These are phyloP conservation scores for Phytophthora cryptogea DNA, from an alignment of 352 stramenopile species.

Conservation along the genomic window DNA sequence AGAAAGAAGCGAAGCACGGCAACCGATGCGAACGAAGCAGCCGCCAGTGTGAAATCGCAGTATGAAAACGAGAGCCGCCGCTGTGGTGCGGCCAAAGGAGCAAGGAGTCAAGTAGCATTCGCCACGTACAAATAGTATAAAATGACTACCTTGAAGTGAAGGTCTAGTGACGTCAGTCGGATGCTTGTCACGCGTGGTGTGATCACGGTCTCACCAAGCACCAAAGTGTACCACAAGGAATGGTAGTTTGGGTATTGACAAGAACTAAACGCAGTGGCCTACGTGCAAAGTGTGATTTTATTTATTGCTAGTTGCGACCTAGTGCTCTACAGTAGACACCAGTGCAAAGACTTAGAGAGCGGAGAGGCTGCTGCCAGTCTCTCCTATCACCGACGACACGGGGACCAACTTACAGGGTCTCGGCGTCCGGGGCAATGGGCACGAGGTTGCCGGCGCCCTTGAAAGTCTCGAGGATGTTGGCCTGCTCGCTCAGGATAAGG, in stretches of 20 bases:
- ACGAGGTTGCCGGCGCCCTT: constrained; percentile 32
- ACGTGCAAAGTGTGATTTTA: constrained; percentile 30
- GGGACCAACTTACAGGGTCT: constrained; percentile 15
- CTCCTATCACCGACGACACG: constrained; percentile 4
- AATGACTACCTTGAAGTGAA: constrained; percentile 25
- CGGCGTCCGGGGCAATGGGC: constrained; percentile 29
- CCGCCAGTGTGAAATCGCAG: constrained; percentile 15
- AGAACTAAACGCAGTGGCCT: background rate
- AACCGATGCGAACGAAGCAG: constrained; percentile 37
- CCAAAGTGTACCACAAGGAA: background rate
- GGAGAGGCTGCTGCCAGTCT: constrained; percentile 1
- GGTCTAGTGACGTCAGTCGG: constrained; percentile 18
- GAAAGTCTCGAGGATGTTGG: constrained; percentile 31
- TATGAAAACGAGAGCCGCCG: constrained; percentile 27
- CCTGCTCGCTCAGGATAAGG: constrained; percentile 37
- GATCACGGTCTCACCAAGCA: constrained; percentile 13
- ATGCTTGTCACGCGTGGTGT: constrained; percentile 5
- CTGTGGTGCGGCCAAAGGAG: constrained; percentile 9
- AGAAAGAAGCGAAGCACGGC: constrained; percentile 25
- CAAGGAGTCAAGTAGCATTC: constrained; percentile 27
- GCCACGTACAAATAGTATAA: constrained; percentile 35
- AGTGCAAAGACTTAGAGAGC: constrained; percentile 20
- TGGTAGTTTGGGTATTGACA: background rate
- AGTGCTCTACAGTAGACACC: background rate
- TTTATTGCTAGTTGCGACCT: constrained; percentile 26